phyloP scores from a whole-genome alignment of 768 basidiomycete species.

The Termitomyces sp. region DNA sequence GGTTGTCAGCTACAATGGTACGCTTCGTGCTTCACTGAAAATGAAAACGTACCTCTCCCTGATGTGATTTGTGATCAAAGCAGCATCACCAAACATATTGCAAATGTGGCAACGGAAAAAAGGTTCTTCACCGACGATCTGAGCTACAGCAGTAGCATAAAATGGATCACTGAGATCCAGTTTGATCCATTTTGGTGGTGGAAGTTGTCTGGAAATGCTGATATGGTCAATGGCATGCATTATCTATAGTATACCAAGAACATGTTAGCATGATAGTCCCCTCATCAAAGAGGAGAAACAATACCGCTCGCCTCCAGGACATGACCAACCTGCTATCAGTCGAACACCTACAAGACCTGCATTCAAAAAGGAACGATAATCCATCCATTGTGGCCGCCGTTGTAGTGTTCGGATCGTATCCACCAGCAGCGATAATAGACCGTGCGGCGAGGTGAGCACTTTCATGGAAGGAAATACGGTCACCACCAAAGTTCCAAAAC shows the following conservation, averaged over 20 bases:
- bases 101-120: constrained; percentile 19
- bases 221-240: constrained; percentile 17
- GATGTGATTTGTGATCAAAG: constrained; percentile 14
- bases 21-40: too few relatives aligned
- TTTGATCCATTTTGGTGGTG: constrained; percentile 10
- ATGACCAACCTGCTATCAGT: constrained; percentile 19
- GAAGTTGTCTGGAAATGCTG: neutral
- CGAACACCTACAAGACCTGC: constrained; percentile 17
- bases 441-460: constrained; percentile 17
- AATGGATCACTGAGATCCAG: constrained; percentile 13
- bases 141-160: constrained; percentile 12
- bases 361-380: constrained; percentile 23
- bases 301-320: constrained; percentile 23
- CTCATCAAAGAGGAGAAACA: constrained; percentile 39
- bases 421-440: constrained; percentile 16
- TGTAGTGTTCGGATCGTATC: constrained; percentile 22
- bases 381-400: constrained; percentile 24
- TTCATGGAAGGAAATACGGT: constrained; percentile 19
- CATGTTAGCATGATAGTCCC: constrained; percentile 18
- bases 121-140: constrained; percentile 11
- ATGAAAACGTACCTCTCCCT: constrained; percentile 9
- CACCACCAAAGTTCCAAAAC: constrained; percentile 20
- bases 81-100: constrained; percentile 14
- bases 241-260: constrained; percentile 9
- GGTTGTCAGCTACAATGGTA: neutral